Evolutionary conservation across 345 rosid genomes (phyloP).

Genomic region (Turnera subulata): DNA sequence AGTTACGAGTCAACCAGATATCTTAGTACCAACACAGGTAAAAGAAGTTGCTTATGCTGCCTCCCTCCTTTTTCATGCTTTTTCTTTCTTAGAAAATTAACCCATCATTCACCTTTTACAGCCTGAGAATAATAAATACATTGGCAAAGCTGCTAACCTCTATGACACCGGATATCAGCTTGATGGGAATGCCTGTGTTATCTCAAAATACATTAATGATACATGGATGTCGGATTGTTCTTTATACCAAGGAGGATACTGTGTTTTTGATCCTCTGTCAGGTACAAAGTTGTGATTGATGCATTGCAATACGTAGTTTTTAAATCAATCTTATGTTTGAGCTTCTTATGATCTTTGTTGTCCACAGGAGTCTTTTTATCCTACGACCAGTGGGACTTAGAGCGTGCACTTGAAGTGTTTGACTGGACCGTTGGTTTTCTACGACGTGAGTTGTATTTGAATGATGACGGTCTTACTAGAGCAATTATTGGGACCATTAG

Average conservation of each 20-base stretch:
- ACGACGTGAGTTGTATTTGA: conserved; percentile 69
- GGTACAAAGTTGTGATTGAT: conserved; percentile 35
- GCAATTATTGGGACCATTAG: conserved; percentile 96
- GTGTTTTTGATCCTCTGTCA: conserved; percentile 89
- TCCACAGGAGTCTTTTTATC: conserved; percentile 75
- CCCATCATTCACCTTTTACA: conserved; percentile 23
- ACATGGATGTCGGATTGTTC: conserved; percentile 99
- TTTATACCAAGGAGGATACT: conserved; percentile 94
- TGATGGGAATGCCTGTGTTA: conserved; percentile 84
- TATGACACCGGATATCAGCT: conserved; percentile 75
- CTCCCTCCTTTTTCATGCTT: not conserved
- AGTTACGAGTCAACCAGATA: too few species aligned
- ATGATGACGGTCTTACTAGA: conserved; percentile 77
- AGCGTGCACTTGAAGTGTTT: conserved; percentile 79
- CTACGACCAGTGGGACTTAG: conserved; percentile 87
- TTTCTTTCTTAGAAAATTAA: not conserved
- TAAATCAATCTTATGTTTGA: not conserved
- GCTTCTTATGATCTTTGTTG: conserved; percentile 9
- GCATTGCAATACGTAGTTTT: not conserved
- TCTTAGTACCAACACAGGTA: conserved; percentile 95
- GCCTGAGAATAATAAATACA: conserved; percentile 98
- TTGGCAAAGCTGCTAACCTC: conserved; percentile 88
- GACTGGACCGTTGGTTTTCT: conserved; percentile 85
- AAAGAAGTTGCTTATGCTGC: not conserved
- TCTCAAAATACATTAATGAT: conserved; percentile 78